These are phyloP conservation scores for Didymosphaeria variabile DNA, from an alignment of 2,329 filamentous ascomycete genomes.

Conservation along the genomic window DNA sequence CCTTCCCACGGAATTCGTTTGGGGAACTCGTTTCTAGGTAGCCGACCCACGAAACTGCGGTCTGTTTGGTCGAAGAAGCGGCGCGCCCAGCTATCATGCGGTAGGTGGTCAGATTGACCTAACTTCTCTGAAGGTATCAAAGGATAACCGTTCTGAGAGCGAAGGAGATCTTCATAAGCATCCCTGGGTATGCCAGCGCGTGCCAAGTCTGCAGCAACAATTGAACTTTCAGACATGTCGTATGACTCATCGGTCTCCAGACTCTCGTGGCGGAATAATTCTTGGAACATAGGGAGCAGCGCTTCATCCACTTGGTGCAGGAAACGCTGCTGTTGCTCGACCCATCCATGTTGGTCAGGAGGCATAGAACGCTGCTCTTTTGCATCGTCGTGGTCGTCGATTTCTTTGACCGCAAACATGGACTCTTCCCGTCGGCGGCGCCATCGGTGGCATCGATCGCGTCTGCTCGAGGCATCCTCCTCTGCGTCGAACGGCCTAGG, in stretches of 20 bases:
- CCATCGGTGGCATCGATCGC: slow-evolving; percentile 14
- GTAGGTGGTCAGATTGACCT: slow-evolving; percentile 20
- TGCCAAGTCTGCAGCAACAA: slow-evolving; percentile 54
- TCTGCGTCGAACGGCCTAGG: slow-evolving; percentile 35
- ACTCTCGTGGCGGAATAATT: slow-evolving; percentile 11
- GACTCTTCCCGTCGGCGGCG: slow-evolving; percentile 12
- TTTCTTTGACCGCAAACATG: not conserved
- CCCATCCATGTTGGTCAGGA: not conserved
- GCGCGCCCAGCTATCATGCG: slow-evolving; percentile 24
- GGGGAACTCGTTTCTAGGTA: slow-evolving; percentile 17
- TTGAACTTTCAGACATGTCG: slow-evolving; percentile 51
- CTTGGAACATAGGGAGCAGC: slow-evolving; percentile 13
- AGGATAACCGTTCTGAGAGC: slow-evolving; percentile 41
- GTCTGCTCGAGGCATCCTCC: not conserved
- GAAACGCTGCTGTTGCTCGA: not conserved
- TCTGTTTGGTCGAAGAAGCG: slow-evolving; percentile 24
- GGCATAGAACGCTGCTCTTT: not conserved
- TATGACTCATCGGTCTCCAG: not conserved
- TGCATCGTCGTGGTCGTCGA: not conserved
- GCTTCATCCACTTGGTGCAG: slow-evolving; percentile 1
- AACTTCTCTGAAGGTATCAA: slow-evolving; percentile 25
- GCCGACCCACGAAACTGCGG: not conserved
- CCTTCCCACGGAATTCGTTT: slow-evolving; percentile 26
- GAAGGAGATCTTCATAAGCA: slow-evolving; percentile 68
- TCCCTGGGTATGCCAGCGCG: slow-evolving; percentile 60